phyloP scores from a whole-genome alignment of 192 early-diverging fungal genomes.

The Backusella sp. region DNA sequence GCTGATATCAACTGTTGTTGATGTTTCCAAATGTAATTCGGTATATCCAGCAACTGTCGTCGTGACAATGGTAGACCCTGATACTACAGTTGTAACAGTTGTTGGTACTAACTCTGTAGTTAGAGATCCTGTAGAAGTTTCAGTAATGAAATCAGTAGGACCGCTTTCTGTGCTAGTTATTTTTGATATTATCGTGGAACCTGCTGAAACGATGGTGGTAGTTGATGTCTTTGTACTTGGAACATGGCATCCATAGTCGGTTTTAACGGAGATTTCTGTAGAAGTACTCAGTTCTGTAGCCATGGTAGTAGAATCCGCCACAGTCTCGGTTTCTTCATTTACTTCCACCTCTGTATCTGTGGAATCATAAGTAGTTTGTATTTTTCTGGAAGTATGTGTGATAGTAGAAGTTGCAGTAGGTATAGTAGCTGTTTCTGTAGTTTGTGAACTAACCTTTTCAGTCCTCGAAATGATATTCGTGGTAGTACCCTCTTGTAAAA shows the following conservation, averaged over 20 bases:
- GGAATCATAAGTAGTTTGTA: background rate
- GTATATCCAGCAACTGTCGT: background rate
- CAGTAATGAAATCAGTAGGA: background rate
- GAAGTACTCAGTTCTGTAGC: background rate
- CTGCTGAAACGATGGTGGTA: background rate
- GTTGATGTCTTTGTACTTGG: background rate
- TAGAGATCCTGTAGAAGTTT: background rate
- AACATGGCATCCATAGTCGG: background rate
- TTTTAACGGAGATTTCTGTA: background rate
- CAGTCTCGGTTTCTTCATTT: background rate
- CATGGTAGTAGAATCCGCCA: background rate
- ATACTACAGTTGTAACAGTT: background rate
- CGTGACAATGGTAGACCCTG: background rate
- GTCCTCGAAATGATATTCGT: background rate
- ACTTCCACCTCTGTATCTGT: background rate
- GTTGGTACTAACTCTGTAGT: background rate
- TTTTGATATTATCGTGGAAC: background rate
- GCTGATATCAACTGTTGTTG: background rate
- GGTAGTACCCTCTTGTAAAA: background rate
- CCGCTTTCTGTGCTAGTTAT: background rate
- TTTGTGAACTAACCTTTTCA: background rate
- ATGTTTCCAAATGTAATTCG: background rate
- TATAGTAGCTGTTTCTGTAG: background rate
- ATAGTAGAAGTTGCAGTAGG: background rate
- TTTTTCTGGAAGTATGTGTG: background rate